These are phyloP conservation scores for Solioccasus polychromus DNA, from an alignment of 768 basidiomycete genomes.

Conservation along the genomic window DNA sequence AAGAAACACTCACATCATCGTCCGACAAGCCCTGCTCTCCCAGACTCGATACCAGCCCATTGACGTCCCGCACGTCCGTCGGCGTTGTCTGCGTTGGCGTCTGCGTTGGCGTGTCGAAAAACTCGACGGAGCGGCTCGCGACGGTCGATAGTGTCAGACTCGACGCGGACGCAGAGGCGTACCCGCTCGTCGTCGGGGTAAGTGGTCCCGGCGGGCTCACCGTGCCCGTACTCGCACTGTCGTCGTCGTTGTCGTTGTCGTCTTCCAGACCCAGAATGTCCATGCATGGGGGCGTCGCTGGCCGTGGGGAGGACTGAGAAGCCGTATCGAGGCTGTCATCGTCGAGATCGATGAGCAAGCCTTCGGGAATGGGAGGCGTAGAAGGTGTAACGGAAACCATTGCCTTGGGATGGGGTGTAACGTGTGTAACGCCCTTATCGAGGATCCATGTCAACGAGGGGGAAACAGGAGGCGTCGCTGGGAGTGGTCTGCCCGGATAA, in stretches of 20 bases:
- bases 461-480: slow-evolving; percentile 31
- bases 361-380: slow-evolving; percentile 44
- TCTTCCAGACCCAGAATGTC: slow-evolving; percentile 25
- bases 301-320: slow-evolving; percentile 2
- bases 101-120: slow-evolving; percentile 26
- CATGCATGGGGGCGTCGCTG: slow-evolving; percentile 16
- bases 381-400: slow-evolving; percentile 16
- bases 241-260: slow-evolving; percentile 18
- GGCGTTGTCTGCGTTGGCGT: slow-evolving; percentile 32
- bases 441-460: slow-evolving; percentile 35
- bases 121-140: slow-evolving; percentile 24
- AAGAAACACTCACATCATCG: slow-evolving; percentile 57
- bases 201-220: slow-evolving; percentile 32
- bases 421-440: slow-evolving; percentile 22
- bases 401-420: slow-evolving; percentile 15
- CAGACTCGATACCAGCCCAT: slow-evolving; percentile 57
- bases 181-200: slow-evolving; percentile 29
- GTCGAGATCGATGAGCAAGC: slow-evolving; percentile 55
- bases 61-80: slow-evolving; percentile 54
- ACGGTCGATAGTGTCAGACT: slow-evolving; percentile 26
- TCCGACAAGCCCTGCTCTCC: slow-evolving; percentile 42
- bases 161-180: slow-evolving; percentile 28
- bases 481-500: slow-evolving; percentile 33
- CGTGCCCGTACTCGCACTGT: slow-evolving; percentile 31
- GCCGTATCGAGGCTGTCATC: slow-evolving; percentile 35